Percentiles rank a stretch among this genome's conserved stretches.
Evolutionary conservation across 192 early-diverging fungal species (phyloP).

Genomic region (Chytriomyces sp.): DNA sequence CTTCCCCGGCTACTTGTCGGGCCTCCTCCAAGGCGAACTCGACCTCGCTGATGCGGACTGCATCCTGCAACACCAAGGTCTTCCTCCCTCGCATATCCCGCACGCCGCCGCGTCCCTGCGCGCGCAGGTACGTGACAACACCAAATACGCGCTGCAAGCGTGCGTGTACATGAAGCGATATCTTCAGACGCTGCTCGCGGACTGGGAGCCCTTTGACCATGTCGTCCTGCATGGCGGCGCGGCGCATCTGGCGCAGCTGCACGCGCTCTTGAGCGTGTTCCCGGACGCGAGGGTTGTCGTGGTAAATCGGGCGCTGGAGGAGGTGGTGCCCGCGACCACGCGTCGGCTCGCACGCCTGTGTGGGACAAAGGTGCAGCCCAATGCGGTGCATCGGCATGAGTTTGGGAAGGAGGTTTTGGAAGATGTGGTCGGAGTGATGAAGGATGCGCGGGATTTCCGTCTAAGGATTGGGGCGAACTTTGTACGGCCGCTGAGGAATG

Average conservation of each 20-base stretch:
- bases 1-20: not conserved
- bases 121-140: not conserved
- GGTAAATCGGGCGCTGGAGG: not conserved
- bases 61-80: not conserved
- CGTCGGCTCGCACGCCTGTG: not conserved
- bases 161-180: constrained; percentile 5
- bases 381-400: not conserved
- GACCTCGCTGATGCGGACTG: not conserved
- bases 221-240: not conserved
- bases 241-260: not conserved
- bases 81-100: not conserved
- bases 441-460: not conserved
- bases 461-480: not conserved
- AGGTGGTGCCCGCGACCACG: not conserved
- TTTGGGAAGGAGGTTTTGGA: not conserved
- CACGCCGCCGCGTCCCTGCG: not conserved
- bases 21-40: not conserved
- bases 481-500: not conserved
- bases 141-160: constrained; percentile 7
- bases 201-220: not conserved
- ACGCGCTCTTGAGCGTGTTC: not conserved
- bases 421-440: not conserved
- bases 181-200: not conserved
- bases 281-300: constrained; percentile 1
- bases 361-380: not conserved